These are phyloP conservation scores for Lentinula sp. DNA, from an alignment of 768 basidiomycete species.

Conservation along the genomic window DNA sequence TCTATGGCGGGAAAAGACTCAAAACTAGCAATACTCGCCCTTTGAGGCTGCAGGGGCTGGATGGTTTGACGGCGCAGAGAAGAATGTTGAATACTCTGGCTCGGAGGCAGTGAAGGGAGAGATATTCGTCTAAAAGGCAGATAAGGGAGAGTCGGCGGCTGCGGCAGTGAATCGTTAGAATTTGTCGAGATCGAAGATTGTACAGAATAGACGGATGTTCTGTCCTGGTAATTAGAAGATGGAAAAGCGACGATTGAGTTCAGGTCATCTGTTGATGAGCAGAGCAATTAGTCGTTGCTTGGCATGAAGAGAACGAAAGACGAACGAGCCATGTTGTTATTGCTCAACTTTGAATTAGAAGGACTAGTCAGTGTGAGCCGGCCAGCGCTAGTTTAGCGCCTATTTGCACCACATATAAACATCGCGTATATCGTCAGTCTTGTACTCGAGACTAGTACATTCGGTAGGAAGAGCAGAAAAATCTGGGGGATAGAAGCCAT, in stretches of 20 bases:
- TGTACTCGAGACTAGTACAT: no score
- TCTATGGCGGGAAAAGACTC: slow-evolving; percentile 55
- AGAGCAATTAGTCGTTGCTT: not conserved
- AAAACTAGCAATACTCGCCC: slow-evolving; percentile 63
- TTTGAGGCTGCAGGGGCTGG: not conserved
- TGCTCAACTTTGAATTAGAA: not conserved
- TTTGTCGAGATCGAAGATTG: slow-evolving; percentile 7
- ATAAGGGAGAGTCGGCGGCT: slow-evolving; percentile 38
- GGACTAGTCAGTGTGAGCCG: not conserved
- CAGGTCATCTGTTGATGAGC: not conserved
- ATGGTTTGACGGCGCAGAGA: slow-evolving; percentile 56
- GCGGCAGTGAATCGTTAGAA: slow-evolving; percentile 12
- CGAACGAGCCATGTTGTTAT: not conserved
- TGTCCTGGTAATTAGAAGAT: slow-evolving; percentile 13
- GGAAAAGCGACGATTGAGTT: slow-evolving; percentile 22
- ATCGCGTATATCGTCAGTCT: no score
- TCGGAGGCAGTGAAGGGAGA: slow-evolving; percentile 50
- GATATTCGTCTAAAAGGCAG: slow-evolving; percentile 63
- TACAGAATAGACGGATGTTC: slow-evolving; percentile 5
- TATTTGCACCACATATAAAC: no score
- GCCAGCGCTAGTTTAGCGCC: no score
- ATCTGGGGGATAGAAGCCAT: no score
- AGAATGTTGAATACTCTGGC: slow-evolving; percentile 28
- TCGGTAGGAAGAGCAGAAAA: no score
- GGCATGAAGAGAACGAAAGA: not conserved